Evolutionary conservation across 371 early-diverging fungal species (phyloP).

Genomic region (Umbelopsis sp.): DNA sequence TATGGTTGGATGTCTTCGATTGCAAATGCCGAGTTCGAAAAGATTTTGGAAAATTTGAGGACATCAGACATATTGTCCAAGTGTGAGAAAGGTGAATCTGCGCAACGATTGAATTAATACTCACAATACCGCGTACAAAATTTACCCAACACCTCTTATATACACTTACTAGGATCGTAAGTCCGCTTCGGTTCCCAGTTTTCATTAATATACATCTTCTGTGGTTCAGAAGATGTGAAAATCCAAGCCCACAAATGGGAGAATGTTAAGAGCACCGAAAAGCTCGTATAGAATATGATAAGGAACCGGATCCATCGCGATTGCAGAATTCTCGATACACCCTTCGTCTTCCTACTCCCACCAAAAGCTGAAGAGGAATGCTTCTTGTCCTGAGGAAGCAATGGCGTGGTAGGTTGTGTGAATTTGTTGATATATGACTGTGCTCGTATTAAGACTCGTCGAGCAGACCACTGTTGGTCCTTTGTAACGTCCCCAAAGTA

Average conservation of each 20-base stretch:
- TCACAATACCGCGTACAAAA: not conserved
- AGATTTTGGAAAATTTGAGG: slow-evolving; percentile 49
- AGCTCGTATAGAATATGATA: slow-evolving; percentile 41
- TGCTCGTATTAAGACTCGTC: slow-evolving; percentile 17
- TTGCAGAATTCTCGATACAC: slow-evolving; percentile 22
- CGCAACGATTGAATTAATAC: not conserved
- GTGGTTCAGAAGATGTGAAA: slow-evolving; percentile 20
- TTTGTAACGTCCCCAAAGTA: slow-evolving; percentile 8
- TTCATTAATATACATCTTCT: slow-evolving; percentile 27
- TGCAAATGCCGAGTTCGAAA: slow-evolving; percentile 45
- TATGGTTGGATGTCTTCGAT: slow-evolving; percentile 41
- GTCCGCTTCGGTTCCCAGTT: slow-evolving; percentile 49
- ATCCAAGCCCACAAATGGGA: slow-evolving; percentile 44
- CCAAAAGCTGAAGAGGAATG: slow-evolving; percentile 38
- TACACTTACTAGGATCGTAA: slow-evolving; percentile 41
- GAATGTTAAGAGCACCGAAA: slow-evolving; percentile 46
- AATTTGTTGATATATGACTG: slow-evolving; percentile 18
- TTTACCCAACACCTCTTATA: not conserved
- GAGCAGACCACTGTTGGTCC: not conserved
- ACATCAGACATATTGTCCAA: slow-evolving; percentile 47
- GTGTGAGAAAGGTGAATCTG: slow-evolving; percentile 40
- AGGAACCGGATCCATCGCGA: slow-evolving; percentile 38
- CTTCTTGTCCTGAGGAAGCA: slow-evolving; percentile 48
- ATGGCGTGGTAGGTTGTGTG: slow-evolving; percentile 33
- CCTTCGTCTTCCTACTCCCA: slow-evolving; percentile 33